phyloP scores from a whole-genome alignment of 345 rosid species.

The Camelina neglecta region DNA sequence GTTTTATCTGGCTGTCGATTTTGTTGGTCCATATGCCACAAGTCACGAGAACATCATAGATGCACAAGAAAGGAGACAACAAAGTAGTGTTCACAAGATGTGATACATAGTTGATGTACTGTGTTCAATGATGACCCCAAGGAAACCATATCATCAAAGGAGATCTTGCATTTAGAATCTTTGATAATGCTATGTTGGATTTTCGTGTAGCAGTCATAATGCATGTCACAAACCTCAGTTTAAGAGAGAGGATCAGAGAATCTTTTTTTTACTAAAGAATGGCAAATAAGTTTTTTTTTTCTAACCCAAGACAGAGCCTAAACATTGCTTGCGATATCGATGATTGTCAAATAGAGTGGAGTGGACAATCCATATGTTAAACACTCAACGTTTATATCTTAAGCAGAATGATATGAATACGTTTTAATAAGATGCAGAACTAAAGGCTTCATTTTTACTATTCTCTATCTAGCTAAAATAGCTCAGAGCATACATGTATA shows the following conservation, averaged over 20 bases:
- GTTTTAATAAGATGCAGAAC: too few species aligned
- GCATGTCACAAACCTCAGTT: not conserved
- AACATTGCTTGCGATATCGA: not conserved
- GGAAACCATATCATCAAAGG: not conserved
- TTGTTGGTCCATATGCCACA: too few species aligned
- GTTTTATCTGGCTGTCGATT: not conserved
- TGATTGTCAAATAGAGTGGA: not conserved
- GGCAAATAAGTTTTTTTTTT: not conserved
- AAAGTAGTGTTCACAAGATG: not conserved
- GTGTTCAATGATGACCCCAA: constrained; percentile 1
- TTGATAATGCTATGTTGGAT: not conserved
- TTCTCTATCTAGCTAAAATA: too few species aligned
- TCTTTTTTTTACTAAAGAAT: not conserved
- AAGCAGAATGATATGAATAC: too few species aligned
- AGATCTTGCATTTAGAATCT: not conserved
- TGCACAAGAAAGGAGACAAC: not conserved
- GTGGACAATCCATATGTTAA: not conserved
- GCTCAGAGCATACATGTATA: too few species aligned
- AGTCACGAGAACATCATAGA: not conserved
- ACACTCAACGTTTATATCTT: not conserved
- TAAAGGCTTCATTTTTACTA: too few species aligned
- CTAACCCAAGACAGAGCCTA: not conserved
- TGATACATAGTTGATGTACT: not conserved
- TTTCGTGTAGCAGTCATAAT: not conserved
- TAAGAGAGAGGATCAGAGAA: not conserved